Conservation (phyloP, 768 basidiomycete species). For the Kwoniella botswanensis region DNA sequence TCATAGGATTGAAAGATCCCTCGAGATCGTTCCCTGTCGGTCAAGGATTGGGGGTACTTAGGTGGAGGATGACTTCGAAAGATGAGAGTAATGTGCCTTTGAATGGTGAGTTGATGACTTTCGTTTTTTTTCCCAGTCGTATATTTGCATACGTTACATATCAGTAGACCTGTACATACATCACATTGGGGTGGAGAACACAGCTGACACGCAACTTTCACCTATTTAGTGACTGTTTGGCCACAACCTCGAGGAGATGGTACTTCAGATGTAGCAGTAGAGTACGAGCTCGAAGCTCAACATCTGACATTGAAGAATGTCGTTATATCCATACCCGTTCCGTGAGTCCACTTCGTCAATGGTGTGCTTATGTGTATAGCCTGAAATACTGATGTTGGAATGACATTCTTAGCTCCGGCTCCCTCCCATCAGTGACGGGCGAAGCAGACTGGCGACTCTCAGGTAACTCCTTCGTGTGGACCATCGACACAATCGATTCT, state of each 20-base stretch:
- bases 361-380: not conserved
- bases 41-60: constrained; percentile 79
- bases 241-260: constrained; percentile 89
- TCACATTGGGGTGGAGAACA: too few species aligned
- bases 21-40: constrained; percentile 83
- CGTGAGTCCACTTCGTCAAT: constrained; percentile 65
- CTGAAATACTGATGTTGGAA: not conserved
- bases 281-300: constrained; percentile 92
- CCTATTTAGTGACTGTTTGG: constrained; percentile 97
- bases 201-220: too few species aligned
- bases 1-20: constrained; percentile 82
- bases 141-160: too few species aligned
- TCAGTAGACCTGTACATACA: too few species aligned
- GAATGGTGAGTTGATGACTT: constrained; percentile 69
- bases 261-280: constrained; percentile 92
- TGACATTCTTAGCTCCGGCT: constrained; percentile 27
- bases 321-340: constrained; percentile 87
- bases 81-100: constrained; percentile 92
- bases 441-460: constrained; percentile 75
- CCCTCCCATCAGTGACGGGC: constrained; percentile 46
- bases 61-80: constrained; percentile 88
- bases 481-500: constrained; percentile 70
- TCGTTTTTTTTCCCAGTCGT: too few species aligned
- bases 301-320: constrained; percentile 80
- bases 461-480: constrained; percentile 81